A percentile compares a stretch with the other conserved stretches of the same genome.
Evolutionary conservation across 257 asterid genomes (phyloP).

Genomic region (Fraxinus cuspidata): DNA sequence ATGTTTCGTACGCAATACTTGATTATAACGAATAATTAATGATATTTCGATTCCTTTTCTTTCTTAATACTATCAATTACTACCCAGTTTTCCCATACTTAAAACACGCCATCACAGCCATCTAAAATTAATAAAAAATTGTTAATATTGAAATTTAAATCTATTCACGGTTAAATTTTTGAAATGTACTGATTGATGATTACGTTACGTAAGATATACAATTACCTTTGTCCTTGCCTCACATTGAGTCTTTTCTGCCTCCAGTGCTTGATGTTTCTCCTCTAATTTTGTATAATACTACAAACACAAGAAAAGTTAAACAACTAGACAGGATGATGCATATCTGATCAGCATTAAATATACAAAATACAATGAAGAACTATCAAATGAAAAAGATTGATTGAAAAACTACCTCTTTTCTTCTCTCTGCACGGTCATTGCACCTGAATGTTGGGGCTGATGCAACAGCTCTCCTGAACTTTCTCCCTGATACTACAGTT

Average conservation of each 20-base stretch:
- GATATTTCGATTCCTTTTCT: background rate
- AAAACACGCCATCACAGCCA: background rate
- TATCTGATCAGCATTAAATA: background rate
- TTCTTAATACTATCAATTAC: background rate
- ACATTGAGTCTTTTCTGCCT: slow-evolving; percentile 53
- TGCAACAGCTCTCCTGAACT: slow-evolving; percentile 45
- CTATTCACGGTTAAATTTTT: background rate
- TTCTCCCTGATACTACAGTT: slow-evolving; percentile 41
- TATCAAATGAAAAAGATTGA: slow-evolving; percentile 1
- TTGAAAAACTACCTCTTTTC: slow-evolving; percentile 54
- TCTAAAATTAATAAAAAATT: background rate
- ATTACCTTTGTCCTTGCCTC: slow-evolving; percentile 56
- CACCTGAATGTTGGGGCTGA: slow-evolving; percentile 61
- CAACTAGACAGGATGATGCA: background rate
- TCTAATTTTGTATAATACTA: slow-evolving; percentile 68
- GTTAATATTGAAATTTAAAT: background rate
- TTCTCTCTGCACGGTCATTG: slow-evolving; percentile 66
- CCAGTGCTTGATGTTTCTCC: slow-evolving; percentile 79
- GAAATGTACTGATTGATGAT: background rate
- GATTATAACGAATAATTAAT: background rate
- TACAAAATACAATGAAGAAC: slow-evolving; percentile 3
- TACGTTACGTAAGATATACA: background rate
- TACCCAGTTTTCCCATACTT: background rate
- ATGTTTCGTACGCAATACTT: background rate
- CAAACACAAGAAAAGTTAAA: slow-evolving; percentile 14